A percentile compares a stretch with the other conserved stretches of the same genome.
These are phyloP conservation scores for Fusarium lateritium DNA, from an alignment of 2,329 filamentous ascomycete genomes.

Conservation along the genomic window DNA sequence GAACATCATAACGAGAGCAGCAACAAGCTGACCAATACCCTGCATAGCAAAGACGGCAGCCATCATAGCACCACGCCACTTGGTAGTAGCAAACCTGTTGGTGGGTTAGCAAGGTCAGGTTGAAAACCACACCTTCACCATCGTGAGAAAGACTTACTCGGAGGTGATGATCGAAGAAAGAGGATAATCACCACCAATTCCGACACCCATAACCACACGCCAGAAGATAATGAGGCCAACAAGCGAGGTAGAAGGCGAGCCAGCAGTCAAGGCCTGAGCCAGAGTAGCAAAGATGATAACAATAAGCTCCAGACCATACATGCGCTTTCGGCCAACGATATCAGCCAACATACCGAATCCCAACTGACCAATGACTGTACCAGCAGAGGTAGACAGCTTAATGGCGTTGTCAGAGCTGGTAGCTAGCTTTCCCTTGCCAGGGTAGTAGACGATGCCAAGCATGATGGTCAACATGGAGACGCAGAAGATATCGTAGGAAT, in stretches of 20 bases:
- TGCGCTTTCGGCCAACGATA: slow-evolving; percentile 79
- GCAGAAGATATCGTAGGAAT: slow-evolving; percentile 87
- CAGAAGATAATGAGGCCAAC: slow-evolving; percentile 82
- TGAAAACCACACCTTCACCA: background rate
- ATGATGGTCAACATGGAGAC: slow-evolving; percentile 81
- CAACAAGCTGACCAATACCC: slow-evolving; percentile 83
- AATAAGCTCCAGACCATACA: slow-evolving; percentile 83
- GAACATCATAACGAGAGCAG: slow-evolving; percentile 82
- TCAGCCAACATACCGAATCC: slow-evolving; percentile 85
- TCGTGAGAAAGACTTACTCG: slow-evolving; percentile 65
- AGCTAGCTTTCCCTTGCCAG: slow-evolving; percentile 71
- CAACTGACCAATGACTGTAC: slow-evolving; percentile 86
- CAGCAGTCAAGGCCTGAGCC: slow-evolving; percentile 76
- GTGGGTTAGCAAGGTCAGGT: slow-evolving; percentile 1
- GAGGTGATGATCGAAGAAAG: slow-evolving; percentile 88
- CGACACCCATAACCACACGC: slow-evolving; percentile 78
- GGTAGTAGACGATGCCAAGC: slow-evolving; percentile 84
- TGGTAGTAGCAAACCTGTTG: slow-evolving; percentile 78
- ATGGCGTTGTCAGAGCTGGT: slow-evolving; percentile 81
- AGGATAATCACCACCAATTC: slow-evolving; percentile 76
- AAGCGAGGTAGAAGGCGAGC: slow-evolving; percentile 74
- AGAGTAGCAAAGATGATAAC: slow-evolving; percentile 85
- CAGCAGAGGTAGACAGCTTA: slow-evolving; percentile 87
- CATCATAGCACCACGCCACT: slow-evolving; percentile 91
- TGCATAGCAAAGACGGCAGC: slow-evolving; percentile 90